These are phyloP conservation scores for Fusarium sp. DNA, from an alignment of 2,329 filamentous ascomycete species.

Conservation along the genomic window DNA sequence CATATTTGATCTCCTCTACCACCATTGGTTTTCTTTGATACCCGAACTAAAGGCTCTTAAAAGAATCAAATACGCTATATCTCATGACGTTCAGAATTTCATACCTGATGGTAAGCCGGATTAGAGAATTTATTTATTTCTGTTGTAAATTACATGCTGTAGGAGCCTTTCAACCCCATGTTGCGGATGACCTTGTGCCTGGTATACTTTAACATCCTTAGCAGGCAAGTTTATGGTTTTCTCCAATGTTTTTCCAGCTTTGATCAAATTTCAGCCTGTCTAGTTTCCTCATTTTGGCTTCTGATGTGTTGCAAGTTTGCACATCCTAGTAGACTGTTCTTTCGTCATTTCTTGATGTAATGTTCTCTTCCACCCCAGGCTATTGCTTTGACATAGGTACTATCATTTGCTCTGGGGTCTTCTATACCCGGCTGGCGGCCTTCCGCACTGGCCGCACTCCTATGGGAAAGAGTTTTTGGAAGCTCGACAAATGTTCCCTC, in stretches of 20 bases:
- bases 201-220: not conserved
- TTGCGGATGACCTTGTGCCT: accelerated
- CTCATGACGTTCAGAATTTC: accelerated
- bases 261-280: not conserved
- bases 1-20: too few species aligned
- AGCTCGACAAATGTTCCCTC: not conserved
- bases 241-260: not conserved
- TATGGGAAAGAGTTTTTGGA: not conserved
- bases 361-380: not conserved
- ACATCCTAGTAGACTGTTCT: not conserved
- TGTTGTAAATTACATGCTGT: not conserved
- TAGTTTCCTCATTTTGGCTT: not conserved
- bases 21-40: not conserved
- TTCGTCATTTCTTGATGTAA: not conserved
- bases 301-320: not conserved
- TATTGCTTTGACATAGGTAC: not conserved
- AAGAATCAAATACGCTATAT: not conserved
- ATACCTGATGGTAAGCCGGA: not conserved
- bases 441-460: not conserved
- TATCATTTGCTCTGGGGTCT: not conserved
- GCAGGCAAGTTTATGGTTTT: not conserved
- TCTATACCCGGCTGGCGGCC: not conserved
- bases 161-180: not conserved
- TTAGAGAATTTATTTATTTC: too few species aligned
- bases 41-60: not conserved